Evolutionary conservation across 2,329 filamentous ascomycete genomes (phyloP), one percentile per base, ranked within the genome.

Genomic region (Claviceps spartinae): DNA sequence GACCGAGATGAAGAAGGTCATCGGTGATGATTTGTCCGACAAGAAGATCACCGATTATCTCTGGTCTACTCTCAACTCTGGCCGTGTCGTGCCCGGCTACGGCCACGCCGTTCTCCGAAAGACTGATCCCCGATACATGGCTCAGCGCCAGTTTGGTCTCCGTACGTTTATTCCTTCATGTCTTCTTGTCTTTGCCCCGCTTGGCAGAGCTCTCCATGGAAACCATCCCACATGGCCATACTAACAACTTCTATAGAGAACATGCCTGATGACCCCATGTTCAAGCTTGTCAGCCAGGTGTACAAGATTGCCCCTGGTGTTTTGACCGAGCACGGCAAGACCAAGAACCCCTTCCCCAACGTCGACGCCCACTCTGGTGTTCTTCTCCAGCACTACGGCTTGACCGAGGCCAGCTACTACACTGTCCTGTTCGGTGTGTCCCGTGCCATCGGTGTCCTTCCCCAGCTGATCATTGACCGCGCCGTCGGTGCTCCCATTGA

Each of bases 251-350:
- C 20, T 50, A 58, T 58, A 71, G 69, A 87, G 77, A 88, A 96
- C 71, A 83, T 96, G 70, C 88, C 91, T 67, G 81, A 95, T 66
- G 93, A 97, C 81, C 90, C 91, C 65, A 94, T 98, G 90, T 98
- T 96, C 88, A 89, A 98, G 83, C 87, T 98, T 62, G 93, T 98
- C 76, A 94, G 87, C 81, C 93, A 98, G 79, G 93, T 98, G 63
- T 98, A 97, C 87, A 98, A 98, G 88, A 97, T 98, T 65, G 93
- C 93, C 59, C 93, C 93, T 59, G 86, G 85, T 66, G 93, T 98
- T 65, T 80, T 98, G 70, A 98, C 93, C 61, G 89, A 98, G 84
- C 93, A 98, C 79, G 93, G 93, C 77, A 98, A 98, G 88, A 97
- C 91, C 80, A 97, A 97, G 87, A 96, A 97, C 86, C 91, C 91